A percentile compares a stretch with the other conserved stretches of the same genome.
These are phyloP conservation scores for Crithidia mellificae DNA, from an alignment of 208 protist genomes.

Conservation along the genomic window DNA sequence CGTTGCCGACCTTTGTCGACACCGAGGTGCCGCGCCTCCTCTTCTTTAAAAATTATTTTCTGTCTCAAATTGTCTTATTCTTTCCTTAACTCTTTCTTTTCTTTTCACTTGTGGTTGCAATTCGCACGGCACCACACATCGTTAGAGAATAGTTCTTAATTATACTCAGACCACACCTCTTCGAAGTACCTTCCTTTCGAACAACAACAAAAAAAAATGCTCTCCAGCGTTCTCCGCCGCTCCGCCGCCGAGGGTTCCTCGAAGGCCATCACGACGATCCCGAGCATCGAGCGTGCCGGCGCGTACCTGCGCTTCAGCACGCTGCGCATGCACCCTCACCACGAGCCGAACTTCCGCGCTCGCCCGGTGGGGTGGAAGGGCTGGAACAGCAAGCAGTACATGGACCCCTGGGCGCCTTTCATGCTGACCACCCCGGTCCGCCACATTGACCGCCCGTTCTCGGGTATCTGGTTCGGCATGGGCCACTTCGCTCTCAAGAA, in stretches of 20 bases:
- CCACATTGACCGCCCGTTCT: constrained; percentile 63
- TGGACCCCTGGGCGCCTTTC: constrained; percentile 78
- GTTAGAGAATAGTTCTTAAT: too few relatives aligned
- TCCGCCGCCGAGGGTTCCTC: constrained; percentile 39
- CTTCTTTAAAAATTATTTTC: too few relatives aligned
- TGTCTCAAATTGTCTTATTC: too few relatives aligned
- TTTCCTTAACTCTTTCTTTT: too few relatives aligned
- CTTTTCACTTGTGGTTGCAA: too few relatives aligned
- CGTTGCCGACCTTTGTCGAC: too few relatives aligned
- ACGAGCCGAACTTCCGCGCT: constrained; percentile 79
- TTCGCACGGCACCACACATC: too few relatives aligned
- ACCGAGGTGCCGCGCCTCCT: too few relatives aligned
- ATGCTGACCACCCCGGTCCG: constrained; percentile 60
- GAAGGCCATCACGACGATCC: constrained; percentile 53
- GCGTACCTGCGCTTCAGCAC: constrained; percentile 81
- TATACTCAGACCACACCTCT: too few relatives aligned
- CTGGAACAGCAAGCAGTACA: constrained; percentile 74
- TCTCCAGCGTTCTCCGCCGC: constrained; percentile 68
- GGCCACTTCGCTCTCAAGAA: constrained; percentile 83
- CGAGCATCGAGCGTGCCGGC: constrained; percentile 69
- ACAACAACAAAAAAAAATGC: too few relatives aligned
- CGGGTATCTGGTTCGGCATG: constrained; percentile 80
- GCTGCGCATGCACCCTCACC: constrained; percentile 67
- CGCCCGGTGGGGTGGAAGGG: constrained; percentile 70
- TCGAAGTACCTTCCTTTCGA: too few relatives aligned